phyloP scores from a whole-genome alignment of 768 basidiomycete species.

The Rhizopogon vinicolor region DNA sequence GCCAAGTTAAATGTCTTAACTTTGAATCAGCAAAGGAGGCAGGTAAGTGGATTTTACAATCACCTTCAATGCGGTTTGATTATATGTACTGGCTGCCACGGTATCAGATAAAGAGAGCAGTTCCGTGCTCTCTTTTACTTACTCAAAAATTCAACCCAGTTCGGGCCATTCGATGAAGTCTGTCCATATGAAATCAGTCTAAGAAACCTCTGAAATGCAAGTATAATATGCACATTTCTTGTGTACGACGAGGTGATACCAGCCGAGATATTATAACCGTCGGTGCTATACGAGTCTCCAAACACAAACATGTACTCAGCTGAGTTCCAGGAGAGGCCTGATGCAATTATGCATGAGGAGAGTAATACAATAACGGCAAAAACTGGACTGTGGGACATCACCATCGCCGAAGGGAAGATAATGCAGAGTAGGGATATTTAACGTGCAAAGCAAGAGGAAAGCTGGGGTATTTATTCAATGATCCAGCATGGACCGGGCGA shows the following conservation, averaged over 20 bases:
- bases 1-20: slow-evolving; percentile 62
- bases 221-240: slow-evolving; percentile 36
- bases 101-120: background rate
- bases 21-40: background rate
- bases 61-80: slow-evolving; percentile 50
- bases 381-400: slow-evolving; percentile 2
- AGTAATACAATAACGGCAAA: slow-evolving; percentile 2
- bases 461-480: too few relatives aligned
- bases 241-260: slow-evolving; percentile 50
- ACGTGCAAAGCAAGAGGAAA: too few relatives aligned
- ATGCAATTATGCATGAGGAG: slow-evolving; percentile 4
- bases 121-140: slow-evolving; percentile 1
- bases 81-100: slow-evolving; percentile 44
- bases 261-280: slow-evolving; percentile 50
- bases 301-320: slow-evolving; percentile 57
- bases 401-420: slow-evolving; percentile 9
- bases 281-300: slow-evolving; percentile 60
- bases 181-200: slow-evolving; percentile 17
- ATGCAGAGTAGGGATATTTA: background rate
- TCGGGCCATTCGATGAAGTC: slow-evolving; percentile 60
- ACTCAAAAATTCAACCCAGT: slow-evolving; percentile 58
- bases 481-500: too few relatives aligned
- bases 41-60: background rate
- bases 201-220: background rate
- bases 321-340: slow-evolving; percentile 40